Evolutionary conservation across 2,329 filamentous ascomycete species (phyloP).

Genomic region (Lasiodiplodia sp.): DNA sequence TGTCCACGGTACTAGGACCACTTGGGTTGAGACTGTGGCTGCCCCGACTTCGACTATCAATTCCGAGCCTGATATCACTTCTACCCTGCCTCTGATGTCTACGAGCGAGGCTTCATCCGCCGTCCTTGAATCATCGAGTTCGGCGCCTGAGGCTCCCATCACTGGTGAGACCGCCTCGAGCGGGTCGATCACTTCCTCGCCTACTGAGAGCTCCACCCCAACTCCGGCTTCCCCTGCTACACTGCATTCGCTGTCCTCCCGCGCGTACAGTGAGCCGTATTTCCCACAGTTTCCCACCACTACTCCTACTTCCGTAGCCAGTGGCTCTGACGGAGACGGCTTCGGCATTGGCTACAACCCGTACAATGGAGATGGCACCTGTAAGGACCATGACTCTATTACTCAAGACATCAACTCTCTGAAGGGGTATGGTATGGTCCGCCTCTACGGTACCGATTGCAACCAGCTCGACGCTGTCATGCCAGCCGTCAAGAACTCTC

Average conservation of each 20-base stretch:
- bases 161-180: neutral
- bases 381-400: constrained; percentile 72
- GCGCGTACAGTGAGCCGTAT: neutral
- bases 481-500: constrained; percentile 64
- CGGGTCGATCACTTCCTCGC: neutral
- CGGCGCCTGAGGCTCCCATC: neutral
- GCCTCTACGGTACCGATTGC: constrained; percentile 83
- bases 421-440: constrained; percentile 68
- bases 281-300: neutral
- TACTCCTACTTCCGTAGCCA: neutral
- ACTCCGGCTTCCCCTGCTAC: neutral
- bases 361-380: constrained; percentile 46
- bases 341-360: constrained; percentile 28
- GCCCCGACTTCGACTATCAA: neutral
- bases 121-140: neutral
- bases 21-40: constrained; percentile 1
- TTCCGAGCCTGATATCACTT: neutral
- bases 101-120: neutral
- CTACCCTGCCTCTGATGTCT: neutral
- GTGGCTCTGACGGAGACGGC: neutral
- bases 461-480: constrained; percentile 70
- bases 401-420: constrained; percentile 68
- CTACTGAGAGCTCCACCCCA: neutral
- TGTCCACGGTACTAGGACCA: constrained; percentile 1
- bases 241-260: neutral